A percentile compares a stretch with the other conserved stretches of the same genome.
Conservation (phyloP, 1,284 basidiomycete genomes). For the Trichosporon asahii region DNA sequence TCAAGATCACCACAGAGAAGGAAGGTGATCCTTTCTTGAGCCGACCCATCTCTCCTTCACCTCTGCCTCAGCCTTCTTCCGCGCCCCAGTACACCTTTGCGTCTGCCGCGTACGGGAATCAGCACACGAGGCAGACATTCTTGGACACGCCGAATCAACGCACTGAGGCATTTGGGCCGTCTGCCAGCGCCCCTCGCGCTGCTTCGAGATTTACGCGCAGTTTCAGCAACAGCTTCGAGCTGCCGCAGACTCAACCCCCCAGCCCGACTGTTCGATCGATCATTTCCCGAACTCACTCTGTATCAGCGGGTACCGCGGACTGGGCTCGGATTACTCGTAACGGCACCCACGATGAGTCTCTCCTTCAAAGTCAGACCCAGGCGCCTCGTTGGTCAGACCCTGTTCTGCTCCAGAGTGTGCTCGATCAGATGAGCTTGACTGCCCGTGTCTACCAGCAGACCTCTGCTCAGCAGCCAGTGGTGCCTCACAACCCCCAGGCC, state of each 20-base stretch:
- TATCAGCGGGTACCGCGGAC: background rate
- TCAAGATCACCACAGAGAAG: slow-evolving; percentile 3
- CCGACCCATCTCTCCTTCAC: slow-evolving; percentile 14
- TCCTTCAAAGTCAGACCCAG: background rate
- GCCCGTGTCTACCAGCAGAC: slow-evolving; percentile 31
- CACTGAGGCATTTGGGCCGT: background rate
- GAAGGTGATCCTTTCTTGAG: slow-evolving; percentile 20
- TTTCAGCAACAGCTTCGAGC: background rate
- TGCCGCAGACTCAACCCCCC: background rate
- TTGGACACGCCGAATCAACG: background rate
- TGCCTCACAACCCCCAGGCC: slow-evolving; percentile 28
- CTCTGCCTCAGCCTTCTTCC: background rate
- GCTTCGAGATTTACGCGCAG: background rate
- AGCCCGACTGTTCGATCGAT: background rate
- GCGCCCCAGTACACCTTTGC: background rate
- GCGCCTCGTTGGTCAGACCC: slow-evolving; percentile 5
- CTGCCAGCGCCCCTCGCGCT: background rate
- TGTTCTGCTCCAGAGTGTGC: slow-evolving; percentile 28
- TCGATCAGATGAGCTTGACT: slow-evolving; percentile 32
- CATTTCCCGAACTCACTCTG: background rate
- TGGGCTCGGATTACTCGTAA: background rate
- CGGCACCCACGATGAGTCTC: background rate
- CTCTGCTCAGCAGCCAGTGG: background rate
- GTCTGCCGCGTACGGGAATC: slow-evolving; percentile 22
- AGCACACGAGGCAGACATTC: background rate